These are phyloP conservation scores for Penicillium steckii DNA, from an alignment of 495 filamentous ascomycete species.

Conservation along the genomic window DNA sequence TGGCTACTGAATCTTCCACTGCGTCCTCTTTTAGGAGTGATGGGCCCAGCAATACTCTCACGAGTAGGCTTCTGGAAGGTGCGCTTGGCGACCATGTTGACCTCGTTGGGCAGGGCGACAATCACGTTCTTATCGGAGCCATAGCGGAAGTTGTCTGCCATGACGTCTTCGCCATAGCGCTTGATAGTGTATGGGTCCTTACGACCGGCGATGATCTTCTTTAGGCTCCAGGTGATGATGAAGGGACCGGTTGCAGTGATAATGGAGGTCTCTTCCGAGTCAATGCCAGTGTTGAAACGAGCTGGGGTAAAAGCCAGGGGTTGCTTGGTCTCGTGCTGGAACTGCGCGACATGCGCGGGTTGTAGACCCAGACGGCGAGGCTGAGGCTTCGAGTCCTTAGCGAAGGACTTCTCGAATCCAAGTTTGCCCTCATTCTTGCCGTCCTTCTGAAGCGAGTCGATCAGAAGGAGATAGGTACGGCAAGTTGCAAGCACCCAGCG, in stretches of 20 bases:
- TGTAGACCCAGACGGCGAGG: slow-evolving; percentile 85
- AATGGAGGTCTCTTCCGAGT: slow-evolving; percentile 80
- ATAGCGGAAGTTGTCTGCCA: slow-evolving; percentile 98
- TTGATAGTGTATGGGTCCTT: slow-evolving; percentile 95
- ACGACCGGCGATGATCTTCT: slow-evolving; percentile 73
- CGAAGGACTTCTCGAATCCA: slow-evolving; percentile 91
- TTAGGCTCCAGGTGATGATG: slow-evolving; percentile 93
- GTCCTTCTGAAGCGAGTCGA: slow-evolving; percentile 84
- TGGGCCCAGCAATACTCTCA: slow-evolving; percentile 80
- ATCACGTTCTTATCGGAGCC: slow-evolving; percentile 97
- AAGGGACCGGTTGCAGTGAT: slow-evolving; percentile 97
- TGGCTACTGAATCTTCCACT: slow-evolving; percentile 50
- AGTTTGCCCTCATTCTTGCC: slow-evolving; percentile 98
- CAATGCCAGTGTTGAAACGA: slow-evolving; percentile 89
- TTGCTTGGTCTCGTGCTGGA: slow-evolving; percentile 88
- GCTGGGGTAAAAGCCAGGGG: slow-evolving; percentile 86
- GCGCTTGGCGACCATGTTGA: slow-evolving; percentile 90
- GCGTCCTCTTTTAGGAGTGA: slow-evolving; percentile 47
- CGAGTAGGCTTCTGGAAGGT: slow-evolving; percentile 84
- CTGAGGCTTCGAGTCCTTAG: slow-evolving; percentile 88
- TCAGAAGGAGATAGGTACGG: slow-evolving; percentile 89
- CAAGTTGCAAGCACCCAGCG: slow-evolving; percentile 95
- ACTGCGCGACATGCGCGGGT: slow-evolving; percentile 90
- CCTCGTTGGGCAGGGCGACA: slow-evolving; percentile 92
- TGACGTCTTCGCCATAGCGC: slow-evolving; percentile 90